Conservation (phyloP, 768 basidiomycete species). For the Termitomyces bulborhizus region DNA sequence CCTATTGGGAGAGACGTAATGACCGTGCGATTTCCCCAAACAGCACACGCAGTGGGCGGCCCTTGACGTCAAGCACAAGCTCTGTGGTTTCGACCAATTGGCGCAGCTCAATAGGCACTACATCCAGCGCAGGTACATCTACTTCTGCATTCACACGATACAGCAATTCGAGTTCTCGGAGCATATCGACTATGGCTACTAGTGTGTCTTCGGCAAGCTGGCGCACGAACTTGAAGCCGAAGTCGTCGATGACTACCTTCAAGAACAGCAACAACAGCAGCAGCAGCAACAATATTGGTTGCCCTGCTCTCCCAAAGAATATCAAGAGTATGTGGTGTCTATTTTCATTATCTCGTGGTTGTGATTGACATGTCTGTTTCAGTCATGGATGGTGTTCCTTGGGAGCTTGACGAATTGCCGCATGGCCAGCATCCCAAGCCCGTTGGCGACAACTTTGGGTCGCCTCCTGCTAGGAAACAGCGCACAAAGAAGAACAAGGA, state of each 20-base stretch:
- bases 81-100: constrained; percentile 66
- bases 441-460: constrained; percentile 56
- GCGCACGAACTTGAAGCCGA: constrained; percentile 46
- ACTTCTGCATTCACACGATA: constrained; percentile 73
- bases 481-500: constrained; percentile 67
- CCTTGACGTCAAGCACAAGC: constrained; percentile 51
- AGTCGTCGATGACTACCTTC: constrained; percentile 14
- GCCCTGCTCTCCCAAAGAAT: constrained; percentile 51
- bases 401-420: constrained; percentile 66
- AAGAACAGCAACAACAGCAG: constrained; percentile 10
- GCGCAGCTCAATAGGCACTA: constrained; percentile 72
- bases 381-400: constrained; percentile 78
- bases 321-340: constrained; percentile 64
- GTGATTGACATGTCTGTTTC: constrained; percentile 10
- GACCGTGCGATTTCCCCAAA: constrained; percentile 54
- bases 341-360: constrained; percentile 3
- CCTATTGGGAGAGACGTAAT: constrained; percentile 27
- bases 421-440: constrained; percentile 59
- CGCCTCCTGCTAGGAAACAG: constrained; percentile 55
- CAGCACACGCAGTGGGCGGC: constrained; percentile 49
- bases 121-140: constrained; percentile 62
- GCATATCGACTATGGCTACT: constrained; percentile 76
- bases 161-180: constrained; percentile 68
- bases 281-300: constrained; percentile 17
- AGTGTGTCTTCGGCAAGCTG: constrained; percentile 72